Evolutionary conservation across 139 green algal genomes (phyloP).

Genomic region (Chlamydomonas sp.): DNA sequence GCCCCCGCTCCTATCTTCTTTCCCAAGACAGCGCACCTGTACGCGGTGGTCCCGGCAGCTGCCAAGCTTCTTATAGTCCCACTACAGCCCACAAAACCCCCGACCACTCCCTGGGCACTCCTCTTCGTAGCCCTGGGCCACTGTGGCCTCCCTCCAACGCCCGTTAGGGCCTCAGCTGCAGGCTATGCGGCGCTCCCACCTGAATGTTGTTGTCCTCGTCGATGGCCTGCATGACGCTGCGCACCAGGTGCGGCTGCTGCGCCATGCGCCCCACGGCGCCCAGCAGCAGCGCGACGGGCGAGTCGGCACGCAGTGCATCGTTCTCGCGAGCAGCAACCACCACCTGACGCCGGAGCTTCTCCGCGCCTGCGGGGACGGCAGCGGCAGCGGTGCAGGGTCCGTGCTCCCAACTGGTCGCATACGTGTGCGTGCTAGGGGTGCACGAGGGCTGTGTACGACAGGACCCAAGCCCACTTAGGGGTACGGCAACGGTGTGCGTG

Average conservation of each 20-base stretch:
- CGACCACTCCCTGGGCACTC: too few relatives aligned
- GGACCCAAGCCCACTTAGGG: too few relatives aligned
- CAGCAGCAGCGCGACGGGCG: conserved; percentile 46
- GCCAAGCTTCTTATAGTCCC: too few relatives aligned
- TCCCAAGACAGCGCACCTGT: too few relatives aligned
- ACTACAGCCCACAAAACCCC: too few relatives aligned
- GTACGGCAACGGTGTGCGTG: too few relatives aligned
- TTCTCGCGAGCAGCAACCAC: conserved; percentile 44
- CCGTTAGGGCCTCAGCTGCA: neutral
- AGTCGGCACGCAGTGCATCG: conserved; percentile 1
- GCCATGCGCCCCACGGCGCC: conserved; percentile 10
- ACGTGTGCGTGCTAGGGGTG: too few relatives aligned
- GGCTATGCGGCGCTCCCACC: neutral
- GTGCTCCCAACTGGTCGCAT: too few relatives aligned
- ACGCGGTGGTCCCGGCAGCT: too few relatives aligned
- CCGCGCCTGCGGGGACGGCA: conserved; percentile 30
- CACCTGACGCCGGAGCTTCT: conserved; percentile 51
- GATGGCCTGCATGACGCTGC: conserved; percentile 19
- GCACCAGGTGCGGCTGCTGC: conserved; percentile 33
- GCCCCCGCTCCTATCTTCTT: too few relatives aligned
- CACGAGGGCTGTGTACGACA: too few relatives aligned
- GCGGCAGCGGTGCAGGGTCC: neutral
- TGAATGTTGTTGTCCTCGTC: conserved; percentile 43
- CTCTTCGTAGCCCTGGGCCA: too few relatives aligned
- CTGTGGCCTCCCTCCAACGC: neutral